Evolutionary conservation across 768 basidiomycete species (phyloP).

Genomic region (Tylopilus vinaceipallidus): DNA sequence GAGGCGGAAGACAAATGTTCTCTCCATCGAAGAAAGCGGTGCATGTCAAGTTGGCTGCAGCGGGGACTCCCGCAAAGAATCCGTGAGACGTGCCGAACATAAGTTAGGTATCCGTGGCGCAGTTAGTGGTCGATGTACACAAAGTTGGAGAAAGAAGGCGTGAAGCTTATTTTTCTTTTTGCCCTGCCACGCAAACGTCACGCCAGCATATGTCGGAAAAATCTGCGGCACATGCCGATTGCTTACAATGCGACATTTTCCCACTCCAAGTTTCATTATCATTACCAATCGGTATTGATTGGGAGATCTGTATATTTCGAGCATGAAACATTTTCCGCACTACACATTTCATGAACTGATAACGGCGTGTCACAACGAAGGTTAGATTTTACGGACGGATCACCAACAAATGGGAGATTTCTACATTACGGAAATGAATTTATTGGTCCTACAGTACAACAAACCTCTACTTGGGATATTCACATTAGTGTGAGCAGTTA

Average conservation of each 20-base stretch:
- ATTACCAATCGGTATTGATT: too few species aligned
- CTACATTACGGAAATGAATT: slow-evolving; percentile 14
- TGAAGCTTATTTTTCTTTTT: neutral
- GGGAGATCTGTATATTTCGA: too few species aligned
- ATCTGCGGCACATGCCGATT: too few species aligned
- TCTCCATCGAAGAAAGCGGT: slow-evolving; percentile 32
- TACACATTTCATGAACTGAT: too few species aligned
- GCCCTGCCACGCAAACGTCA: too few species aligned
- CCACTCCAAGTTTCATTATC: too few species aligned
- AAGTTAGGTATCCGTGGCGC: neutral
- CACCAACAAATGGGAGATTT: too few species aligned
- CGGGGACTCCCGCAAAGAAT: neutral
- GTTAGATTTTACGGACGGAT: too few species aligned
- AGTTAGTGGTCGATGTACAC: neutral
- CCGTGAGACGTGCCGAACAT: slow-evolving; percentile 18
- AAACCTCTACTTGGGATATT: slow-evolving; percentile 31
- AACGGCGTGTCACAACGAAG: too few species aligned
- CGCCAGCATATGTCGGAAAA: too few species aligned
- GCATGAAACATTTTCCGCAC: too few species aligned
- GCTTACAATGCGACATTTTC: too few species aligned
- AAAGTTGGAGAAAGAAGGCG: neutral
- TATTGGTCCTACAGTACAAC: slow-evolving; percentile 34
- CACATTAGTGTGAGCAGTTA: slow-evolving; percentile 32
- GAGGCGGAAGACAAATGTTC: slow-evolving; percentile 35
- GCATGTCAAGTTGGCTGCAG: slow-evolving; percentile 39